Evolutionary conservation across 306 rosid genomes (phyloP).

Genomic region (Prunus persica): DNA sequence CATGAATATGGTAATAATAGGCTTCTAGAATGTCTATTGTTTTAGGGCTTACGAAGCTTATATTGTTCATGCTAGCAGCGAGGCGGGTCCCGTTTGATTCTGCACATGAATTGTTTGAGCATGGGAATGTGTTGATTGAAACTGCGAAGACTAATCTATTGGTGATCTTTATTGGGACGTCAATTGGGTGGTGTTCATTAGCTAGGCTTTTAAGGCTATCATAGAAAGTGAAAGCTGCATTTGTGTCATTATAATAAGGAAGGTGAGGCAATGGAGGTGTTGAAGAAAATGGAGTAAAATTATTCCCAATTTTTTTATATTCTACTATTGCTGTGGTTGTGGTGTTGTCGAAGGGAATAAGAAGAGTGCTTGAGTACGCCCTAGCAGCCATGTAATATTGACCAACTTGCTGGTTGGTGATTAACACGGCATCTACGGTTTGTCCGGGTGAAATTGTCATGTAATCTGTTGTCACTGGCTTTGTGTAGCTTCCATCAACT

Average conservation of each 20-base stretch:
- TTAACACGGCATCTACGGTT: constrained; percentile 42
- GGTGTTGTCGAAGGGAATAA: constrained; percentile 26
- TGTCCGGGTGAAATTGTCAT: constrained; percentile 58
- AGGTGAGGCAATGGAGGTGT: constrained; percentile 26
- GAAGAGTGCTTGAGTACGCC: constrained; percentile 21
- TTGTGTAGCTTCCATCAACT: constrained; percentile 50
- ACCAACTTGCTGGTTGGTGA: constrained; percentile 35
- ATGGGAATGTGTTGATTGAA: constrained; percentile 41
- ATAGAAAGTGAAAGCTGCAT: constrained; percentile 25
- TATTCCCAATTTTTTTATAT: constrained; percentile 12
- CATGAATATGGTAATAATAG: constrained; percentile 34
- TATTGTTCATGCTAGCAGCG: constrained; percentile 55
- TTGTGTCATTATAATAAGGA: constrained; percentile 44
- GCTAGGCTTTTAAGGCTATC: constrained; percentile 39
- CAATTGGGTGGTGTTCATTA: constrained; percentile 23
- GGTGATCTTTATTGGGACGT: constrained; percentile 35
- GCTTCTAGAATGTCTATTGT: constrained; percentile 34
- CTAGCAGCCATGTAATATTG: constrained; percentile 61
- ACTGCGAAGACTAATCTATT: constrained; percentile 26
- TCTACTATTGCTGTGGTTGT: constrained; percentile 45
- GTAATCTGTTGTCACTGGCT: constrained; percentile 43
- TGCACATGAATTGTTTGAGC: constrained; percentile 19
- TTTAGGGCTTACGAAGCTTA: constrained; percentile 39
- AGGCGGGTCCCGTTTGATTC: constrained; percentile 29
- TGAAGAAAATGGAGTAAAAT: constrained; percentile 7